Evolutionary conservation across 805 yeast genomes (phyloP).

Genomic region (Wickerhamiella lipophila): DNA sequence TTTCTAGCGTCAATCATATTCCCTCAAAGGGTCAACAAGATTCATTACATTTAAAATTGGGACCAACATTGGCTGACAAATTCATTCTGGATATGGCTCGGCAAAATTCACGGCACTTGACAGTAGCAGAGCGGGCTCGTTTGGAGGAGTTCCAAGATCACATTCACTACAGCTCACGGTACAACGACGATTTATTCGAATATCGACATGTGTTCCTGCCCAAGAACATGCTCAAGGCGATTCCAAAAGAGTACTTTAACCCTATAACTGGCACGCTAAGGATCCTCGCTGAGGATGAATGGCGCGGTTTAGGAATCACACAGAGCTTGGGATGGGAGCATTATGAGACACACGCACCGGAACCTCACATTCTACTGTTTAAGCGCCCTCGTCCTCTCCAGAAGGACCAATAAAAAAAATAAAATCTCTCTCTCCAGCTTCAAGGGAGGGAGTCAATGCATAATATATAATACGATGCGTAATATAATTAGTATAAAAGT

Average conservation of each 20-base stretch:
- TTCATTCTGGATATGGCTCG: conserved; percentile 4
- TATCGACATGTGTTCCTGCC: conserved; percentile 97
- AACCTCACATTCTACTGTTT: conserved; percentile 88
- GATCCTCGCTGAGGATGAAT: conserved; percentile 84
- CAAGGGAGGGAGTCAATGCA: too few species aligned
- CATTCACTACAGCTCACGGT: conserved; percentile 83
- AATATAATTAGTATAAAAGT: too few species aligned
- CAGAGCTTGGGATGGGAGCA: conserved; percentile 97
- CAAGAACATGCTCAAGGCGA: conserved; percentile 83
- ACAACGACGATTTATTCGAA: conserved; percentile 83
- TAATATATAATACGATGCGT: too few species aligned
- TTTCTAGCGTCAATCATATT: too few species aligned
- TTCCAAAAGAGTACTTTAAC: conserved; percentile 88
- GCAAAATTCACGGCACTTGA: conserved; percentile 43
- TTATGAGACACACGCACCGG: conserved; percentile 97
- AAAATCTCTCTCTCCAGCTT: too few species aligned
- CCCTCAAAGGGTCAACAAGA: too few species aligned
- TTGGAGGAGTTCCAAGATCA: conserved; percentile 84
- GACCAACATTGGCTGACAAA: background rate
- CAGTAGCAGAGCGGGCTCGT: conserved; percentile 73
- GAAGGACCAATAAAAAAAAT: background rate
- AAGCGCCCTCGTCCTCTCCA: conserved; percentile 30
- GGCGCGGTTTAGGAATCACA: conserved; percentile 97
- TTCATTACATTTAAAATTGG: background rate
- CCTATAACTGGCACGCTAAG: conserved; percentile 89